Conservation (phyloP, 768 basidiomycete species). For the Suillus subaureus region DNA sequence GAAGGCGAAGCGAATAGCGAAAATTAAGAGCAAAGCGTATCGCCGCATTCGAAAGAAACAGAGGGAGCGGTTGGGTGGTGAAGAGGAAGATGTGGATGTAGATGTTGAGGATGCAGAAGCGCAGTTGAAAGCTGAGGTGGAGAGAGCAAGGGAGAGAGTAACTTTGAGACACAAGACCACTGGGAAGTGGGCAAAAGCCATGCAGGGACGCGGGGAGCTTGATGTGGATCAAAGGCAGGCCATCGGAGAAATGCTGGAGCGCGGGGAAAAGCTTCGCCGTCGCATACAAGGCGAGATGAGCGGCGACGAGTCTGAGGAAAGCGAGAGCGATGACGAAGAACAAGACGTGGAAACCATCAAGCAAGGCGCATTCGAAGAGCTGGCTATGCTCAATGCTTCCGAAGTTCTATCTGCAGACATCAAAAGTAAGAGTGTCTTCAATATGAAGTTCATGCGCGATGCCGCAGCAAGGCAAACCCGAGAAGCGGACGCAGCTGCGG, state of each 20-base stretch:
- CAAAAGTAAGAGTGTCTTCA: constrained; percentile 73
- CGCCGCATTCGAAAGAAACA: constrained; percentile 82
- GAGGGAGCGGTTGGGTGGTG: constrained; percentile 57
- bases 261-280: constrained; percentile 76
- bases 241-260: constrained; percentile 83
- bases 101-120: constrained; percentile 50
- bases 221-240: constrained; percentile 64
- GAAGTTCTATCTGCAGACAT: constrained; percentile 28
- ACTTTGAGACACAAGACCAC: constrained; percentile 87
- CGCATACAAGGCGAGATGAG: constrained; percentile 74
- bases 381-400: constrained; percentile 51
- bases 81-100: constrained; percentile 51
- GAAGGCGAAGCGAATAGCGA: constrained; percentile 86
- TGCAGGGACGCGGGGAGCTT: constrained; percentile 70
- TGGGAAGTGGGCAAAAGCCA: constrained; percentile 84
- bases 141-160: constrained; percentile 86
- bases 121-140: constrained; percentile 69
- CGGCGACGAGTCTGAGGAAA: constrained; percentile 53
- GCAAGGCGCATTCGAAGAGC: constrained; percentile 75
- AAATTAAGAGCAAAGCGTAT: constrained; percentile 96
- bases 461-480: constrained; percentile 70
- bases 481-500: constrained; percentile 61
- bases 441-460: constrained; percentile 99
- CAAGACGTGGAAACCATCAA: constrained; percentile 54
- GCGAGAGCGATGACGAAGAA: constrained; percentile 38